phyloP scores from a whole-genome alignment of 164 flowering plant genomes.

The Paratinospora sagittata region DNA sequence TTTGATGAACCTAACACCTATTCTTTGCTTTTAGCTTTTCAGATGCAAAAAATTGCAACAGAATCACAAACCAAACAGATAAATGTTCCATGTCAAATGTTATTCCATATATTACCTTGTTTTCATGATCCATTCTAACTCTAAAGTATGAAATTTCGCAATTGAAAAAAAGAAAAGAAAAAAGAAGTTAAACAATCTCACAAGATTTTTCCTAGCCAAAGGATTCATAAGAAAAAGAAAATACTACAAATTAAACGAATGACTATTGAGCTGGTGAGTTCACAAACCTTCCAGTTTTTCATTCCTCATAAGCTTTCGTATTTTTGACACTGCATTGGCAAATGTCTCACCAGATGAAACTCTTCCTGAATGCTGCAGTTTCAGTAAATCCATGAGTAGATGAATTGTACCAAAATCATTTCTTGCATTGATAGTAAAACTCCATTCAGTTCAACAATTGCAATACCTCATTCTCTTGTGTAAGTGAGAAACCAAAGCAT shows the following conservation, averaged over 20 bases:
- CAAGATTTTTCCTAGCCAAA: neutral
- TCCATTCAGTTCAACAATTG: constrained; percentile 4
- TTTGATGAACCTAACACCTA: too few relatives aligned
- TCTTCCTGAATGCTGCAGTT: constrained; percentile 46
- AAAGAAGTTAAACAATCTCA: neutral
- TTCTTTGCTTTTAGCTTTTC: too few relatives aligned
- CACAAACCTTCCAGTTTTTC: constrained; percentile 50
- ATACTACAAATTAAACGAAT: neutral
- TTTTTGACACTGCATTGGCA: constrained; percentile 43
- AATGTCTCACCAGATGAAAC: constrained; percentile 43
- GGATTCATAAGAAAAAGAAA: neutral
- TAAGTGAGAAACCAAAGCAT: constrained; percentile 77
- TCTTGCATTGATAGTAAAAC: neutral
- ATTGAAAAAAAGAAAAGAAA: neutral
- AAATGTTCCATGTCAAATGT: too few relatives aligned
- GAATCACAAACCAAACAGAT: too few relatives aligned
- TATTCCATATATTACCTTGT: too few relatives aligned
- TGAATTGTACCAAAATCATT: neutral
- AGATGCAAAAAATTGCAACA: too few relatives aligned
- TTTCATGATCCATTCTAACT: too few relatives aligned
- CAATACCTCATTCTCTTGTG: constrained; percentile 82
- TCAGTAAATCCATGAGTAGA: neutral
- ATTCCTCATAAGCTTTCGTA: constrained; percentile 46
- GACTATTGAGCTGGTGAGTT: neutral
- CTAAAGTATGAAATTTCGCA: neutral